Base-by-base conservation (phyloP, 495 filamentous ascomycete genomes). In the Rhizodiscina lignyota region DNA sequence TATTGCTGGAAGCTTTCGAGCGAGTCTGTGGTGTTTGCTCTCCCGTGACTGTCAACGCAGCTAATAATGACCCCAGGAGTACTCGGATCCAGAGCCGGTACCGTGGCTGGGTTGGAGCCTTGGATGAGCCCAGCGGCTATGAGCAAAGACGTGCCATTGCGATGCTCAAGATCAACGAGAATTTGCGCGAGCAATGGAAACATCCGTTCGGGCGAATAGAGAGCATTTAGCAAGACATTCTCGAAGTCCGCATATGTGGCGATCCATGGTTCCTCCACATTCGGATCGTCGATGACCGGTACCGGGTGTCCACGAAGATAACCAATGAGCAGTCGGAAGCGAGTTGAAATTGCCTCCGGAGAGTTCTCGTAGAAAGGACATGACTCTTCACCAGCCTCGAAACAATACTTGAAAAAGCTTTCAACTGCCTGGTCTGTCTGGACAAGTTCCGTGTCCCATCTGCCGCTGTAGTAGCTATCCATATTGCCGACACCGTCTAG, bases 401-500 rank as follows among this genome's bases (percentile, higher is more conserved):
- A 23, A 20, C 33, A 35, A 8, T 21, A 20, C 21, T 5, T 23
- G 33, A 35, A 35, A 20, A 35, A 35, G 17, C 5, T 35, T 20
- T 10, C 17, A 12, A 24, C 6, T 11, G 5, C 21, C 6, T 8
- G 17, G 8, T 35, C 33, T 5, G 33, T 24, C 8, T 35, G 17
- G 20, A 10, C 17, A 15, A 35, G 18, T 5, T 5, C 19, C 5
- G 10, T 23, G 5, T n/a, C 6, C 16, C 16, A 35, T 20, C 33
- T 13, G 8, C 20, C 20, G 17, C 6, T 10, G 33, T 35, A 35
- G 33, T 35, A 35, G 17, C 23, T 8, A 8, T 35, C 33, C 10
- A 20, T 8, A 20, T 35, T 17, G 15, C 33, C 35, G 15, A 61
- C 57, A 4, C 59, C 59, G 30, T 65, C 60, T 5, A 65, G 32